These are phyloP conservation scores for Herpetospermum pedunculosum DNA, from an alignment of 306 rosid genomes.

Conservation along the genomic window DNA sequence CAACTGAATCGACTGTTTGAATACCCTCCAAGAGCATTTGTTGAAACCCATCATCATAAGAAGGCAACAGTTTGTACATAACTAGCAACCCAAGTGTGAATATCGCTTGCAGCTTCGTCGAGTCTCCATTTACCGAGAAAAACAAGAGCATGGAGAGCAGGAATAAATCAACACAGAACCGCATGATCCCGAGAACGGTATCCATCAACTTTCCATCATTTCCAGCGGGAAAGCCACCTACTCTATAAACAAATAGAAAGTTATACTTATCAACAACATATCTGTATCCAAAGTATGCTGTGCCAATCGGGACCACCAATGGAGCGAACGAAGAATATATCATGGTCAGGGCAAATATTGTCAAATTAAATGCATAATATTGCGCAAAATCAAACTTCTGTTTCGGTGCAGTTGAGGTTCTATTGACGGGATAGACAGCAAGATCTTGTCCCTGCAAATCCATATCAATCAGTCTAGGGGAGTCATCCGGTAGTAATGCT, in stretches of 20 bases:
- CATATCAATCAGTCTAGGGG: constrained; percentile 32
- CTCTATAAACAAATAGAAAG: constrained; percentile 83
- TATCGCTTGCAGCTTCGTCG: constrained; percentile 87
- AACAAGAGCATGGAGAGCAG: constrained; percentile 80
- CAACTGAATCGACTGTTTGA: constrained; percentile 64
- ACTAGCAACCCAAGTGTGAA: constrained; percentile 82
- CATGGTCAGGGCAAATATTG: constrained; percentile 84
- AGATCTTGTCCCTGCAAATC: constrained; percentile 64
- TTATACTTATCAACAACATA: constrained; percentile 94
- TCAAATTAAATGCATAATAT: constrained; percentile 85
- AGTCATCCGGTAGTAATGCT: constrained; percentile 47
- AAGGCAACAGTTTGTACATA: constrained; percentile 60
- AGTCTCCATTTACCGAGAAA: constrained; percentile 89
- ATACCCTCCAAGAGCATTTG: constrained; percentile 59
- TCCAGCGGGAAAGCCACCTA: constrained; percentile 89
- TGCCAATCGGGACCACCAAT: constrained; percentile 86
- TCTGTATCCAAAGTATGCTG: constrained; percentile 80
- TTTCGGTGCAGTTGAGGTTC: constrained; percentile 78
- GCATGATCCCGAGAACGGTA: constrained; percentile 79
- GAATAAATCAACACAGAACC: constrained; percentile 78
- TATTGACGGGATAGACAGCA: constrained; percentile 52
- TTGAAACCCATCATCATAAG: constrained; percentile 43
- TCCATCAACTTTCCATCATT: constrained; percentile 91
- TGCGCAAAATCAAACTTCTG: constrained; percentile 94
- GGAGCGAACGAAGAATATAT: constrained; percentile 82